A percentile compares a stretch with the other conserved stretches of the same genome.
Evolutionary conservation across 208 protist species (phyloP).

Genomic region (Entamoeba dispar): DNA sequence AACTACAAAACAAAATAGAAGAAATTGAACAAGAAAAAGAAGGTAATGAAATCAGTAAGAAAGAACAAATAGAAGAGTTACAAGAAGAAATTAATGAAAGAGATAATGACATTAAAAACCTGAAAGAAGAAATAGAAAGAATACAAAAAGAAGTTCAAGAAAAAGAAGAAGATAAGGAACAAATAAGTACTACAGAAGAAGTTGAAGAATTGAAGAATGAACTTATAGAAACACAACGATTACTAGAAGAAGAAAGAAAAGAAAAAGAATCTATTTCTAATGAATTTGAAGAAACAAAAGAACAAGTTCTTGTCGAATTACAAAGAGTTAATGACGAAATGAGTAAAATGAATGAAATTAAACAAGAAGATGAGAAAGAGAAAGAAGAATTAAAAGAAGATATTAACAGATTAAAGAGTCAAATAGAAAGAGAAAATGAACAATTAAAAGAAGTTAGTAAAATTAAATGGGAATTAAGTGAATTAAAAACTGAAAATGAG

Average conservation of each 20-base stretch:
- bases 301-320: neutral
- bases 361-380: neutral
- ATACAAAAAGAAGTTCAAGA: neutral
- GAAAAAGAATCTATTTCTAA: neutral
- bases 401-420: neutral
- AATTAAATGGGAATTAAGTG: neutral
- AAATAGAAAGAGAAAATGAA: neutral
- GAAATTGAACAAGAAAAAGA: neutral
- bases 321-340: neutral
- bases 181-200: neutral
- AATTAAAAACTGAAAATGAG: neutral
- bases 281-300: neutral
- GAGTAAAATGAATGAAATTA: neutral
- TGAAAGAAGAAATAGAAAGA: neutral
- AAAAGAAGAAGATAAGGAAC: neutral
- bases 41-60: neutral
- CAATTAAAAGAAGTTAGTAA: neutral
- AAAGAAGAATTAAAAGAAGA: neutral
- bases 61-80: neutral
- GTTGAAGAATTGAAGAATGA: neutral
- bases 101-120: neutral
- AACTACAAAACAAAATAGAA: neutral
- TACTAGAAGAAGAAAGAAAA: neutral
- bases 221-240: neutral
- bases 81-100: neutral